Conservation (phyloP, 2,329 filamentous ascomycete genomes). For the Pseudohalonectria lignicola region DNA sequence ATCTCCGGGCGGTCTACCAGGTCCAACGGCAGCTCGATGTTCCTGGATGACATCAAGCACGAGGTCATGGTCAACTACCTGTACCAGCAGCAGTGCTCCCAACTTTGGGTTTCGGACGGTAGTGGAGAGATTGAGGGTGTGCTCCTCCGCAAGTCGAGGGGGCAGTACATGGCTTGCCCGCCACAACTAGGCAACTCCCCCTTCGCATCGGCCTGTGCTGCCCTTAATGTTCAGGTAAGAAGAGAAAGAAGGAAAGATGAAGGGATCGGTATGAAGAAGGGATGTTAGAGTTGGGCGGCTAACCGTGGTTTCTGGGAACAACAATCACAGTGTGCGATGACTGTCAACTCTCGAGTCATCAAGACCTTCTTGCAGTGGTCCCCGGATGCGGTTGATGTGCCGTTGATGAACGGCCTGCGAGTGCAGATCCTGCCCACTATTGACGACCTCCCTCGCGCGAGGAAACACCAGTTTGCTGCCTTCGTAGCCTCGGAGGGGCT, state of each 20-base stretch:
- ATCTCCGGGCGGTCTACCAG: conserved; percentile 34
- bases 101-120: conserved; percentile 62
- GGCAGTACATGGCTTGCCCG: conserved; percentile 64
- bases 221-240: conserved; percentile 61
- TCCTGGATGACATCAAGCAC: conserved; percentile 64
- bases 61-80: conserved; percentile 79
- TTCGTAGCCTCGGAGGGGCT: conserved; percentile 63
- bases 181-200: conserved; percentile 49
- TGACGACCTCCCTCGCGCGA: conserved; percentile 56
- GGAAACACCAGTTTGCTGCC: conserved; percentile 72
- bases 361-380: conserved; percentile 67
- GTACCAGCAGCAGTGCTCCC: conserved; percentile 67
- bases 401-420: conserved; percentile 64
- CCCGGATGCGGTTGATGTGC: conserved; percentile 63
- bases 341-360: conserved; percentile 68
- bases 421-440: conserved; percentile 66
- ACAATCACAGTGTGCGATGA: conserved; percentile 78
- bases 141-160: conserved; percentile 54
- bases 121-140: conserved; percentile 62
- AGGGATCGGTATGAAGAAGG: not conserved
- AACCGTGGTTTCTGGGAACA: too few relatives aligned
- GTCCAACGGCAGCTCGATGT: conserved; percentile 38
- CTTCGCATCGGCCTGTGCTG: conserved; percentile 53
- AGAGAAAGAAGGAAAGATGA: not conserved
- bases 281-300: too few relatives aligned